phyloP scores from a whole-genome alignment of 2,329 filamentous ascomycete genomes.

The Botryotinia convoluta region DNA sequence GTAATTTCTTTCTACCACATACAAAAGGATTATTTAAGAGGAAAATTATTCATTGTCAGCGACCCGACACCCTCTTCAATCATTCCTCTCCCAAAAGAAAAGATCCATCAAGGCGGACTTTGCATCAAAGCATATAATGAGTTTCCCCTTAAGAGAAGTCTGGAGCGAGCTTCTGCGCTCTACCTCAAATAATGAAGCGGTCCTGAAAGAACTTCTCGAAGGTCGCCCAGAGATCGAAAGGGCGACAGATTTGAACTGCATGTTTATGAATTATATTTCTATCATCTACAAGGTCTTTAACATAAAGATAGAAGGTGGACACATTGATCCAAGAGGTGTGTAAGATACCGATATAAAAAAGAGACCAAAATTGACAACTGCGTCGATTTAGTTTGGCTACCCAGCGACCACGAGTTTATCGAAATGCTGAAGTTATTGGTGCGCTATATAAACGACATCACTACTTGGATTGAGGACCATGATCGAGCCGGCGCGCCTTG shows the following conservation, averaged over 20 bases:
- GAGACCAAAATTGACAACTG: background rate
- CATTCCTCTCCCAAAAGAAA: background rate
- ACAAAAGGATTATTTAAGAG: background rate
- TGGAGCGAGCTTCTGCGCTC: slow-evolving; percentile 12
- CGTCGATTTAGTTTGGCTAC: background rate
- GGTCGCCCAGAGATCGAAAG: background rate
- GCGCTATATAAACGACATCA: slow-evolving; percentile 1
- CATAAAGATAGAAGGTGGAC: slow-evolving; percentile 4
- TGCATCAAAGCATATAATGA: background rate
- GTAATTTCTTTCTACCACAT: background rate
- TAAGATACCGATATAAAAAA: background rate
- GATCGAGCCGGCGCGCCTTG: background rate
- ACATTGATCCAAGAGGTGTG: slow-evolving; percentile 4
- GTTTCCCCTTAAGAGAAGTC: background rate
- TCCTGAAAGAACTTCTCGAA: background rate
- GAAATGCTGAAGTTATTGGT: slow-evolving; percentile 7
- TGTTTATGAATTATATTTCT: slow-evolving; percentile 6
- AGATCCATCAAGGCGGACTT: background rate
- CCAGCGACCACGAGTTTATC: slow-evolving; percentile 6
- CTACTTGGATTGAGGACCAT: slow-evolving; percentile 3
- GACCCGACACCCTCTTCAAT: background rate
- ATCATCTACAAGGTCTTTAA: background rate
- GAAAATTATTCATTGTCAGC: background rate
- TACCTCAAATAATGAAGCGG: background rate
- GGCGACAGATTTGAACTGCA: background rate